These are phyloP conservation scores for Irpex sp. DNA, from an alignment of 1,284 basidiomycete genomes.

Conservation along the genomic window DNA sequence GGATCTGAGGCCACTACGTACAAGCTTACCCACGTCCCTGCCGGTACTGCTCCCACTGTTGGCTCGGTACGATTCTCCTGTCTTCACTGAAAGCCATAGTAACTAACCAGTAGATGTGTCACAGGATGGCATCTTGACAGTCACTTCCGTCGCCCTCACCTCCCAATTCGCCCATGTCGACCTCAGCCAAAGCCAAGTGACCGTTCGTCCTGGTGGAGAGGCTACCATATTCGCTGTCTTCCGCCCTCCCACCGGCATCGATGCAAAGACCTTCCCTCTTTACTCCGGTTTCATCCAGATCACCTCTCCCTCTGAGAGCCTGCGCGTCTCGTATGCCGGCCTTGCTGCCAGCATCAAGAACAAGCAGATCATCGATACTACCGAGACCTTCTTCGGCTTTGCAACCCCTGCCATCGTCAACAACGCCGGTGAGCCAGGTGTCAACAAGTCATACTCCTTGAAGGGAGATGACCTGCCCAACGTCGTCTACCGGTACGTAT, in stretches of 20 bases:
- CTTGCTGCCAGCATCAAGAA: constrained; percentile 43
- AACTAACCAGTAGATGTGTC: constrained; percentile 29
- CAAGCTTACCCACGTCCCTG: constrained; percentile 44
- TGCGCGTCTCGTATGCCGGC: constrained; percentile 50
- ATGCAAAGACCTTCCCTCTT: constrained; percentile 47
- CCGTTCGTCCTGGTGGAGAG: constrained; percentile 28
- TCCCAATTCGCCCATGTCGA: constrained; percentile 38
- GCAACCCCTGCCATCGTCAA: constrained; percentile 39
- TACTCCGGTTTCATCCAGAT: constrained; percentile 59
- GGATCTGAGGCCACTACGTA: constrained; percentile 38
- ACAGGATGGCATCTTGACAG: not conserved
- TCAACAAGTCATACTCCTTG: constrained; percentile 49
- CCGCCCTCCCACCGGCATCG: constrained; percentile 39
- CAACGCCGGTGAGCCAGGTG: constrained; percentile 30
- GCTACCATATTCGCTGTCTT: constrained; percentile 29
- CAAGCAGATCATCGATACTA: constrained; percentile 47
- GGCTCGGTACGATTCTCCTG: constrained; percentile 21
- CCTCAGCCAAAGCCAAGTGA: constrained; percentile 32
- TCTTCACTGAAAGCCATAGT: constrained; percentile 8
- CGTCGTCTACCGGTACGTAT: constrained; percentile 33
- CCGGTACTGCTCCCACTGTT: constrained; percentile 49
- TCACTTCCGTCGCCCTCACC: constrained; percentile 45
- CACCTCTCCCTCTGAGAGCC: constrained; percentile 36
- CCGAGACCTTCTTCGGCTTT: constrained; percentile 41
- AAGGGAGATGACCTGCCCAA: constrained; percentile 38